Percentiles rank a stretch among this genome's conserved stretches.
phyloP scores from a whole-genome alignment of 352 stramenopile genomes.

The Bremia lactucae region DNA sequence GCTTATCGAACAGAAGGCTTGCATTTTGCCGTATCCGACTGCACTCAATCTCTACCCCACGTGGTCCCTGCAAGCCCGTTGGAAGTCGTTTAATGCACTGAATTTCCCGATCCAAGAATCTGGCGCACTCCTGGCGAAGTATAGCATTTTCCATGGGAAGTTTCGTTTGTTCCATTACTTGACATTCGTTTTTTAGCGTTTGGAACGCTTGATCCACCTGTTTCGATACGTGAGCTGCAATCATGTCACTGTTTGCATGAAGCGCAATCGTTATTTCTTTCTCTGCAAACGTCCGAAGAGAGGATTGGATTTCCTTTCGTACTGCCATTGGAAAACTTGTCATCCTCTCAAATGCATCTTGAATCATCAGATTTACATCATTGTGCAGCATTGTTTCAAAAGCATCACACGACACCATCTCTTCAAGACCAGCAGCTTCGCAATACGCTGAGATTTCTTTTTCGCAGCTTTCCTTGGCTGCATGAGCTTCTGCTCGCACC shows the following conservation, averaged over 20 bases:
- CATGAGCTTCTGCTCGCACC: constrained; percentile 64
- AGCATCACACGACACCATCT: constrained; percentile 40
- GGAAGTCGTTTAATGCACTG: constrained; percentile 42
- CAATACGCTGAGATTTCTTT: constrained; percentile 53
- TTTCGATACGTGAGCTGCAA: constrained; percentile 34
- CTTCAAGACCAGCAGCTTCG: constrained; percentile 49
- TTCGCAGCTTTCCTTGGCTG: constrained; percentile 45
- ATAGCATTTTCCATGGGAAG: constrained; percentile 49
- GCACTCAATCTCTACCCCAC: constrained; percentile 38
- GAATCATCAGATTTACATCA: constrained; percentile 48
- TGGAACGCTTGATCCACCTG: constrained; percentile 47
- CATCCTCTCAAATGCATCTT: constrained; percentile 43
- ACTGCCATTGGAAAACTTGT: constrained; percentile 33
- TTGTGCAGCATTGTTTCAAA: constrained; percentile 47
- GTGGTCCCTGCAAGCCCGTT: constrained; percentile 31
- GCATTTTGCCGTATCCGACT: constrained; percentile 50
- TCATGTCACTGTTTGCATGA: constrained; percentile 62
- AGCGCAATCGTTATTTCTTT: constrained; percentile 67
- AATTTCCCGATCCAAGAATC: constrained; percentile 36
- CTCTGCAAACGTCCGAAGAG: constrained; percentile 34
- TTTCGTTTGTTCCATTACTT: constrained; percentile 40
- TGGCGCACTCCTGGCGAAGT: constrained; percentile 39
- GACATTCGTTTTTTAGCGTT: constrained; percentile 41
- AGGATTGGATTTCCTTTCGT: constrained; percentile 48
- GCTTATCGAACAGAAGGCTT: constrained; percentile 54